Evolutionary conservation across 1,139 yeast species (phyloP).

Genomic region (Hyphopichia khmerensis): DNA sequence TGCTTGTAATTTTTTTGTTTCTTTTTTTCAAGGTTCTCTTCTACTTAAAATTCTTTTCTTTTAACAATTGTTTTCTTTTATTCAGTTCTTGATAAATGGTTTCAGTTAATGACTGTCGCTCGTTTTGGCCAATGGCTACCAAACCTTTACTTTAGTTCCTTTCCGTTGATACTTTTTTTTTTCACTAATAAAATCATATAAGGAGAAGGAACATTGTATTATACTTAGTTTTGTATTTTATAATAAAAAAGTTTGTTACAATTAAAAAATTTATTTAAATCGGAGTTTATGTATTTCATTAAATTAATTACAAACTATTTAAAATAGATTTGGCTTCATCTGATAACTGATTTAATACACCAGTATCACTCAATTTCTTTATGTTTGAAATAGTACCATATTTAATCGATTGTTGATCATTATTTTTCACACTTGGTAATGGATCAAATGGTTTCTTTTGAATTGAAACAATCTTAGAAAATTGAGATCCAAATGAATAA

Average conservation of each 20-base stretch:
- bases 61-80: too few relatives aligned
- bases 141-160: too few relatives aligned
- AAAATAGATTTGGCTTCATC: constrained; percentile 19
- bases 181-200: neutral
- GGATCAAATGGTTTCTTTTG: constrained; percentile 69
- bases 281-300: neutral
- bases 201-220: neutral
- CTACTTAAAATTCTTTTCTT: too few relatives aligned
- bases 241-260: constrained; percentile 2
- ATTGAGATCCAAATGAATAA: constrained; percentile 79
- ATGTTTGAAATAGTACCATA: constrained; percentile 26
- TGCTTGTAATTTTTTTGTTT: neutral
- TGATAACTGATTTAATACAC: constrained; percentile 30
- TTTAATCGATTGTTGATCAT: constrained; percentile 33
- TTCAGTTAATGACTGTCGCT: neutral
- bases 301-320: constrained; percentile 5
- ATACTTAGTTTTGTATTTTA: neutral
- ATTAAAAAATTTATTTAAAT: too few relatives aligned
- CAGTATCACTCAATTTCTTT: constrained; percentile 30
- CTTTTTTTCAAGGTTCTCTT: too few relatives aligned
- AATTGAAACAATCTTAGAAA: constrained; percentile 69
- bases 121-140: neutral
- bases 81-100: neutral
- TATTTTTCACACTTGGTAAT: constrained; percentile 41
- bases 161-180: neutral